phyloP scores from a whole-genome alignment of 2,329 filamentous ascomycete genomes.

The Ophiocordyceps robertsii region DNA sequence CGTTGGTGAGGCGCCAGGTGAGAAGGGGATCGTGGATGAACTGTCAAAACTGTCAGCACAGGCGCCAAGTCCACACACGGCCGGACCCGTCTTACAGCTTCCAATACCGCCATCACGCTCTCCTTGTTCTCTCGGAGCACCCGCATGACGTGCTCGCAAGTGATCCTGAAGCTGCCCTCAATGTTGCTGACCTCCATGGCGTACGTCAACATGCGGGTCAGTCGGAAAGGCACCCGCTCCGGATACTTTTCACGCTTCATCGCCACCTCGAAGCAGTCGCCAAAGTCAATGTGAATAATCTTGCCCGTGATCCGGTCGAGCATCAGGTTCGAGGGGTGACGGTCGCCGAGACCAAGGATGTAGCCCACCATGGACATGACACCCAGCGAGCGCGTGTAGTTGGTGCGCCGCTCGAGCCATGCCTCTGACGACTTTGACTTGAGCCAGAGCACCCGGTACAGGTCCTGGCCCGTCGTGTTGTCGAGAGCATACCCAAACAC shows the following conservation, averaged over 20 bases:
- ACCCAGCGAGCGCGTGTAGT: slow-evolving; percentile 90
- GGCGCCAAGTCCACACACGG: neutral
- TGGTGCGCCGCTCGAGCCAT: slow-evolving; percentile 96
- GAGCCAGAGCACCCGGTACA: slow-evolving; percentile 95
- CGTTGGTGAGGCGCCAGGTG: slow-evolving; percentile 76
- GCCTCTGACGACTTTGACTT: slow-evolving; percentile 98
- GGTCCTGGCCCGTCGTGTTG: slow-evolving; percentile 96
- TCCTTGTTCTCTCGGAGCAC: slow-evolving; percentile 95
- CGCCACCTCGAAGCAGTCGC: slow-evolving; percentile 97
- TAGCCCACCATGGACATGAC: slow-evolving; percentile 99
- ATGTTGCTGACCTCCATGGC: slow-evolving; percentile 99
- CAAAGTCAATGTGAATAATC: slow-evolving; percentile 98
- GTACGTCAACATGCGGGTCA: slow-evolving; percentile 98
- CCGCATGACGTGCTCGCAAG: slow-evolving; percentile 96
- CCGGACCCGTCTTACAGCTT: slow-evolving; percentile 66
- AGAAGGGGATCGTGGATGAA: slow-evolving; percentile 99
- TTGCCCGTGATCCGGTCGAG: slow-evolving; percentile 91
- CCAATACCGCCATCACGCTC: slow-evolving; percentile 92
- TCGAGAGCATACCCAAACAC: slow-evolving; percentile 98
- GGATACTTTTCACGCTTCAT: slow-evolving; percentile 99
- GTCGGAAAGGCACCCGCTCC: slow-evolving; percentile 89
- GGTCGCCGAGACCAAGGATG: slow-evolving; percentile 89
- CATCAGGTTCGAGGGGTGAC: slow-evolving; percentile 96
- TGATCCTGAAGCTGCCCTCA: slow-evolving; percentile 94
- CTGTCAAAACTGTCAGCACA: slow-evolving; percentile 26